Conservation (phyloP, 441 rosid genomes). For the Euphorbia corollata region DNA sequence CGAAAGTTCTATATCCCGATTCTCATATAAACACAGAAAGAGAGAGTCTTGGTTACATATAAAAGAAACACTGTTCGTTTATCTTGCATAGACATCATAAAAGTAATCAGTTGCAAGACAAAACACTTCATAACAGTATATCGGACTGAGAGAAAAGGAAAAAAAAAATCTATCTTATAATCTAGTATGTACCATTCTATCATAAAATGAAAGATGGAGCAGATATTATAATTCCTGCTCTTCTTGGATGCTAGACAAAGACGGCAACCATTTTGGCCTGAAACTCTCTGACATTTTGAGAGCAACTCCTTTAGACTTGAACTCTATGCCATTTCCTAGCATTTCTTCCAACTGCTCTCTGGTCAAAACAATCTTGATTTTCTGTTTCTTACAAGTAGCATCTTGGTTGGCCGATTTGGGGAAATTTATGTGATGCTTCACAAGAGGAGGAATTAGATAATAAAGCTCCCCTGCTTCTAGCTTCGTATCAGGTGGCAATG, state of each 20-base stretch:
- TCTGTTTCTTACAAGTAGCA: conserved; percentile 20
- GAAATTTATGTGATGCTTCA: not conserved
- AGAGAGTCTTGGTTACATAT: not conserved
- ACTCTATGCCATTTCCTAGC: conserved; percentile 22
- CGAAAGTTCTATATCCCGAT: not conserved
- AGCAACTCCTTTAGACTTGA: conserved; percentile 18
- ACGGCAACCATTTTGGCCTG: conserved; percentile 37
- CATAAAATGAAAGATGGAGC: not conserved
- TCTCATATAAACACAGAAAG: conserved; percentile 9
- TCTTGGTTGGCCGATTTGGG: conserved; percentile 10
- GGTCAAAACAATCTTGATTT: conserved; percentile 31
- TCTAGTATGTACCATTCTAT: not conserved
- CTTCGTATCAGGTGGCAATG: conserved; percentile 20
- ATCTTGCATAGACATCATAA: not conserved
- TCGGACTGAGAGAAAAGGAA: not conserved
- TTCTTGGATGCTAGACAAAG: conserved; percentile 34
- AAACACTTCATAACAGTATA: not conserved
- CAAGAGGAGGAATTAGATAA: conserved; percentile 18
- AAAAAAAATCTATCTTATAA: conserved; percentile 7
- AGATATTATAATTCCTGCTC: conserved; percentile 20
- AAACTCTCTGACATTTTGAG: conserved; percentile 17
- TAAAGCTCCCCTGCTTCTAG: conserved; percentile 26
- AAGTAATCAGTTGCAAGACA: not conserved
- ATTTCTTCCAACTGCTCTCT: conserved; percentile 33
- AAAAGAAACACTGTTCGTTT: not conserved